Evolutionary conservation across 208 protist genomes (phyloP).

Genomic region (Acanthamoeba sp.): DNA sequence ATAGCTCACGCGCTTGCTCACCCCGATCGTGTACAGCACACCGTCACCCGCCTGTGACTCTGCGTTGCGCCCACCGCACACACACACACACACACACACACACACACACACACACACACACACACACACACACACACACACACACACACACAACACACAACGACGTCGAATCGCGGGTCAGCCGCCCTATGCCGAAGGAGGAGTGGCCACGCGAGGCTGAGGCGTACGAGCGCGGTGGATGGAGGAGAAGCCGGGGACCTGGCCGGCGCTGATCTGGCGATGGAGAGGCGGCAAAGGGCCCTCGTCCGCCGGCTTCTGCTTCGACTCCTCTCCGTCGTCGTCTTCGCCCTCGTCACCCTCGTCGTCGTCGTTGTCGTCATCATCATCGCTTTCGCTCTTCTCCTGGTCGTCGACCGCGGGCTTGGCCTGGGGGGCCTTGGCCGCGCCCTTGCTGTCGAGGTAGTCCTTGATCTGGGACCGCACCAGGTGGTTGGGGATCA

Average conservation of each 20-base stretch:
- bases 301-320: background rate
- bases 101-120: no score
- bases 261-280: constrained; percentile 28
- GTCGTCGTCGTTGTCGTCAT: background rate
- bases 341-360: background rate
- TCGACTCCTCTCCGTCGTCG: background rate
- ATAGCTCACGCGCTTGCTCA: constrained; percentile 5
- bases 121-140: no score
- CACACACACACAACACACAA: no score
- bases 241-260: constrained; percentile 2
- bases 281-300: background rate
- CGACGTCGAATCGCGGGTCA: no score
- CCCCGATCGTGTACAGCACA: background rate
- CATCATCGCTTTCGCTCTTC: background rate
- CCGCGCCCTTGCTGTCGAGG: background rate
- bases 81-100: no score
- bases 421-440: background rate
- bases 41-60: background rate
- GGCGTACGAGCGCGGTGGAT: background rate
- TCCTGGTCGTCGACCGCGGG: background rate
- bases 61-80: no score
- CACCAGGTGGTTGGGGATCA: constrained; percentile 67
- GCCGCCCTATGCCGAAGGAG: no score
- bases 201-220: no score
- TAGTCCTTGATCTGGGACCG: constrained; percentile 61